Evolutionary conservation across 352 stramenopile species (phyloP), one percentile per base, ranked within the genome.

Genomic region (Phytophthora agathidicida): DNA sequence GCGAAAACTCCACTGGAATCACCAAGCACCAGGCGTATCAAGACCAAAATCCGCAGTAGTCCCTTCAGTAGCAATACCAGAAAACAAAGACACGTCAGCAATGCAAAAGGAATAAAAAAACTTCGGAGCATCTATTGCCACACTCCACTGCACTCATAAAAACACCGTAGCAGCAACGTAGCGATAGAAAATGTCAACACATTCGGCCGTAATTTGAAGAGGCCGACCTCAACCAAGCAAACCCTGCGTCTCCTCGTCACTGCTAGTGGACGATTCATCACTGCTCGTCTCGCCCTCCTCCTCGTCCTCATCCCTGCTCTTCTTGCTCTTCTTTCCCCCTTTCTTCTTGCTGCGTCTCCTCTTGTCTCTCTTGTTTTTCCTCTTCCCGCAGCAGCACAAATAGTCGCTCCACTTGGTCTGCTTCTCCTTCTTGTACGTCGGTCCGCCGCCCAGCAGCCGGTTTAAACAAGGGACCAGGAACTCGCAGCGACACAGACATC

Each of bases 401-500:
- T 19, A 60, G 14, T 61, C 42, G 31, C 45, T 30, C 57, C 37
- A 69, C 20, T n/a, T 57, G n/a, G 22, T 61, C 26, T 69, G 47
- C 13, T 55, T 54, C 48, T 81, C 68, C 19, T 62, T 60, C 44
- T 78, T 73, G 68, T 94, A 94, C 31, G 84, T 90, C 10, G 84
- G 82, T 10, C 84, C 84, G 19, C 65, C 66, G 23, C 75, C 73
- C n/a, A 91, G 46, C 20, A 90, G 46, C n/a, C 79, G 74, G 7
- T 77, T 69, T 26, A 94, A 52, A 56, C 80, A 91, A 4, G 84
- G 83, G 17, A 91, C 76, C 7, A 94, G 62, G 32, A 82, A 91
- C 56, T 91, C 80, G 44, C 84, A 94, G 23, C 77, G 78, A 59
- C 84, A 94, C 36, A 77, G 77, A 51, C 84, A 94, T 22, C 77